phyloP scores from a whole-genome alignment of 2,329 filamentous ascomycete genomes.

The Aspergillus pseudoterreus region DNA sequence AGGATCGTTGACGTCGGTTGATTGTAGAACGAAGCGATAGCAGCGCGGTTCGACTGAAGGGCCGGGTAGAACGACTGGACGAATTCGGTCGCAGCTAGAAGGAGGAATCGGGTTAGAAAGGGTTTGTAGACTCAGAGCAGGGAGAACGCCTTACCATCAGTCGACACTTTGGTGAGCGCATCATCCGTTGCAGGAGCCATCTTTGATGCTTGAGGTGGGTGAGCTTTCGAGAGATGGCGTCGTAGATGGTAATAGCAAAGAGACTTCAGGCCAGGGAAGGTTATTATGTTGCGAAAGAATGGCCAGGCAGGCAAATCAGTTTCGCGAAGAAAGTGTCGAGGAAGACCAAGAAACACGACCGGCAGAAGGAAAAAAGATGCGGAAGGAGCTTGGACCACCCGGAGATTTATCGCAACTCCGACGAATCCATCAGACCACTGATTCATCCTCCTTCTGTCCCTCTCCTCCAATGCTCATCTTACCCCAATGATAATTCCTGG shows the following conservation, averaged over 20 bases:
- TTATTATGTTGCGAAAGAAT: not conserved
- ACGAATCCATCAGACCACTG: conserved; percentile 20
- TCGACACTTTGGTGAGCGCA: conserved; percentile 38
- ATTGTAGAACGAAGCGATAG: conserved; percentile 68
- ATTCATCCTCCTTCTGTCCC: not conserved
- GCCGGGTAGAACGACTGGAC: conserved; percentile 71
- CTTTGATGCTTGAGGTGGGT: not conserved
- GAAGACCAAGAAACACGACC: conserved; percentile 5
- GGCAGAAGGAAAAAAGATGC: conserved; percentile 19
- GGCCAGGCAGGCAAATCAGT: not conserved
- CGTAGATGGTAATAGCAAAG: not conserved
- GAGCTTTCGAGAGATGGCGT: not conserved
- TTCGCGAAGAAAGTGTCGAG: not conserved
- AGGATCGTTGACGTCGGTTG: conserved; percentile 62
- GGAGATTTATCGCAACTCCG: conserved; percentile 24
- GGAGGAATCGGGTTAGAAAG: not conserved
- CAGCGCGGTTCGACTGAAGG: conserved; percentile 58
- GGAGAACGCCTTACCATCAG: conserved; percentile 36
- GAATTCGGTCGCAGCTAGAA: conserved; percentile 66
- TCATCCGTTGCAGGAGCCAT: conserved; percentile 35
- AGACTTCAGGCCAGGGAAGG: not conserved
- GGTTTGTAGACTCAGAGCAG: not conserved
- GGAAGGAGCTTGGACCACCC: conserved; percentile 35
- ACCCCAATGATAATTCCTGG: conserved; percentile 26
- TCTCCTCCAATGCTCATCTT: conserved; percentile 7